A percentile compares a stretch with the other conserved stretches of the same genome.
These are phyloP conservation scores for Trametes hirsuta DNA, from an alignment of 1,284 basidiomycete genomes.

Conservation along the genomic window DNA sequence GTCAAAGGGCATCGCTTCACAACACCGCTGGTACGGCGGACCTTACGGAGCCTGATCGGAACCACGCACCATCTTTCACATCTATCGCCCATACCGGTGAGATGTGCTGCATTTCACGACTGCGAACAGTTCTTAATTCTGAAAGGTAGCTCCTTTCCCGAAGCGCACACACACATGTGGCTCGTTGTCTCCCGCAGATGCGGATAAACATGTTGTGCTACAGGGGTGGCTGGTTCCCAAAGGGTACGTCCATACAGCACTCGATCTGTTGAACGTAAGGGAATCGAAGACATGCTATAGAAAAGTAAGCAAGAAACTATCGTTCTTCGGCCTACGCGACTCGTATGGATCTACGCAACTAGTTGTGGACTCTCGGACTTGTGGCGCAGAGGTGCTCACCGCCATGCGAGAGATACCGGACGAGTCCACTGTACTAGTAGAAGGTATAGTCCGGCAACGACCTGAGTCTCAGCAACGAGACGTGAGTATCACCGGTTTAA, in stretches of 20 bases:
- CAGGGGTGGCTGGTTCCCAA: constrained; percentile 22
- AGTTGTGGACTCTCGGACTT: constrained; percentile 50
- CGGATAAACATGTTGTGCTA: constrained; percentile 10
- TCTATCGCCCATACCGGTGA: too few relatives aligned
- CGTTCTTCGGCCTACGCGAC: constrained; percentile 84
- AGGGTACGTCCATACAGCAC: constrained; percentile 6
- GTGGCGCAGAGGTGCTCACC: constrained; percentile 39
- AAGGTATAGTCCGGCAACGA: constrained; percentile 69
- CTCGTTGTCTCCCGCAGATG: constrained; percentile 5
- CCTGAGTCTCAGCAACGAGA: constrained; percentile 62
- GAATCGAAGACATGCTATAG: constrained; percentile 37
- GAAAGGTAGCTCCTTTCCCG: constrained; percentile 14
- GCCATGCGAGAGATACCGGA: constrained; percentile 65
- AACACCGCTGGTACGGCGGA: too few relatives aligned
- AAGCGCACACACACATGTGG: constrained; percentile 24
- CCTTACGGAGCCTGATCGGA: too few relatives aligned
- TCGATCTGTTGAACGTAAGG: background rate
- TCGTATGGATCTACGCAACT: constrained; percentile 79
- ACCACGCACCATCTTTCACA: too few relatives aligned
- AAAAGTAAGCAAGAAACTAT: constrained; percentile 67
- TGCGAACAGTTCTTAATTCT: too few relatives aligned
- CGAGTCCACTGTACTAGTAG: constrained; percentile 77
- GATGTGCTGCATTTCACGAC: too few relatives aligned
- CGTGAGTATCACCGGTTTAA: constrained; percentile 26
- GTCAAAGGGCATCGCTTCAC: too few relatives aligned